Evolutionary conservation across 129 eudicot species (phyloP), one percentile per base, ranked within the genome.

Genomic region (Calendula officinalis): DNA sequence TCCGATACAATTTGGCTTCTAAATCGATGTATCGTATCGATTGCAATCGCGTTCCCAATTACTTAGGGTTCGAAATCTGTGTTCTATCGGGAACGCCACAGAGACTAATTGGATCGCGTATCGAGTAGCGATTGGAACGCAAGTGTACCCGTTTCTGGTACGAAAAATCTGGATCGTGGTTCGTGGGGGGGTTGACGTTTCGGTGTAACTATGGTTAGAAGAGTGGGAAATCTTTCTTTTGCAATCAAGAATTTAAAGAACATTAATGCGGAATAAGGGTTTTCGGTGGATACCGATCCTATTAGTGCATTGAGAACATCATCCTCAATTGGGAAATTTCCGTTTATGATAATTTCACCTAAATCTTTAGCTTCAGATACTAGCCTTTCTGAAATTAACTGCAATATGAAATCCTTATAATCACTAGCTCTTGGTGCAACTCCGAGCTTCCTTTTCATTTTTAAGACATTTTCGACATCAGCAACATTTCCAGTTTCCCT

Each of bases 391-490:
- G 90, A 80, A 77, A 91, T 73, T 72, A 87, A 81, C 60, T 69
- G 58, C 50, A 70, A 77, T 10, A 87, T 69, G 34, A 87, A 79
- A 45, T 81, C 86, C 36, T 69, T 75, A 64, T 91, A 87, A 57
- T 87, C 94, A 57, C 35, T 76, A 7, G 79, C 62, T 68, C 98
- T 70, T 3, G 98, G 98, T 1, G 98, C 96, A 47, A 91, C 98
- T 52, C 96, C 98, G 12, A 81, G 72, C 68, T 91, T 90, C 32
- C 94, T 77, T 71, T 87, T 91, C 84, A 71, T 87, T 81, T 91
- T 91, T 72, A 84, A 77, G 38, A 87, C 78, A 61, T 61, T 70
- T 15, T 80, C 81, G 32, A 82, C 86, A 14, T 80, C 78, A 52
- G 60, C 81, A 15, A 78, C 80, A 42, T 54, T 14, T 11, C 96